These are phyloP conservation scores for Blastobotrys americana DNA, from an alignment of 805 yeast species.

Conservation along the genomic window DNA sequence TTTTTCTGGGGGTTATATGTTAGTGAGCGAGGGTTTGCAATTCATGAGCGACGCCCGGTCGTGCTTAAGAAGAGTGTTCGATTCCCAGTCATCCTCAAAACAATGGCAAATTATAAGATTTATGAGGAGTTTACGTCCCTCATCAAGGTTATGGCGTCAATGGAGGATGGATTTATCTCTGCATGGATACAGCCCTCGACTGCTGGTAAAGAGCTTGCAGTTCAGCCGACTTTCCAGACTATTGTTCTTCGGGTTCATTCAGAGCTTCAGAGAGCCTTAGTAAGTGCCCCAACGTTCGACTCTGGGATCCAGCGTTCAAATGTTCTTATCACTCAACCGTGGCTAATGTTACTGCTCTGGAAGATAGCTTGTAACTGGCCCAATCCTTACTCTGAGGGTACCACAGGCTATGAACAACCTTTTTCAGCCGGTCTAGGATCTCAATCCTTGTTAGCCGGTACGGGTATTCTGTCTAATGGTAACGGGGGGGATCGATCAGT, in stretches of 20 bases:
- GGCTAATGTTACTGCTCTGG: conserved; percentile 10
- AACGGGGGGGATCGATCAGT: neutral
- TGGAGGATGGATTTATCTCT: conserved; percentile 8
- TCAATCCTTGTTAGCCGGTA: neutral
- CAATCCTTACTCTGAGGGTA: neutral
- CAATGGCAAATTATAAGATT: neutral
- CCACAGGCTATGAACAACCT: neutral
- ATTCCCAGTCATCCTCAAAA: neutral
- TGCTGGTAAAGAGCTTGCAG: neutral
- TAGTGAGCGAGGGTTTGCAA: conserved; percentile 11
- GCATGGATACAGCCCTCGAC: conserved; percentile 1
- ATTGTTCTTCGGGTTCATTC: conserved; percentile 1
- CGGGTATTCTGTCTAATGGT: neutral
- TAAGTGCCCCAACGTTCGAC: conserved; percentile 3
- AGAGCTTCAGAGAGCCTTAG: conserved; percentile 2
- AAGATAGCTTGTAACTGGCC: conserved; percentile 1
- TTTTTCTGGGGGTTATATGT: conserved; percentile 12
- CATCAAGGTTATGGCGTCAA: conserved; percentile 6
- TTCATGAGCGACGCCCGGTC: conserved; percentile 7
- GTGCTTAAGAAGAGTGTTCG: conserved; percentile 1
- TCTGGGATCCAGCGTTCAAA: conserved; percentile 7
- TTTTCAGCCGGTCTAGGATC: neutral
- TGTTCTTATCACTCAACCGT: conserved; percentile 10
- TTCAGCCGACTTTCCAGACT: neutral
- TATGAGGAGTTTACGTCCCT: conserved; percentile 6